Evolutionary conservation across 176 grass and related monocot genomes (phyloP), one percentile per base, ranked within the genome.

Genomic region (Triticum monococcum): DNA sequence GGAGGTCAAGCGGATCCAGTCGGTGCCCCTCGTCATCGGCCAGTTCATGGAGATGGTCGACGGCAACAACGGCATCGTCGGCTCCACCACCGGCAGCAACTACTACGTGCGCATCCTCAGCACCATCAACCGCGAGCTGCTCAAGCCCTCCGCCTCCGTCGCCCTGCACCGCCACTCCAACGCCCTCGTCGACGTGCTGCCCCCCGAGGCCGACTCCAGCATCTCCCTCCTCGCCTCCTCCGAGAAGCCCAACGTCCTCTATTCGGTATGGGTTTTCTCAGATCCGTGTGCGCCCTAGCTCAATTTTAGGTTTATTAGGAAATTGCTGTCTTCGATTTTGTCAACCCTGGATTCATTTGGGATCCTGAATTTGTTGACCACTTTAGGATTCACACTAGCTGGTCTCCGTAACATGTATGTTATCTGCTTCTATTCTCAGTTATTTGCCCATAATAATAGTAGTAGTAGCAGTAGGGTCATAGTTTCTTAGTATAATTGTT

Each of bases 11-110:
- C 85, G 96, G 84, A 98, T 98, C 86, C 96, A 98, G 86, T 98
- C 96, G 18, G 96, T 98, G 13, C 93, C 96, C 4, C 93, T 98
- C 56, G 96, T 98, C 70, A 98, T 98, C 67, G 96, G 96, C 78
- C 96, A 98, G 91, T 98, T 98, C 79, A 98, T 98, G 96, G 96
- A 98, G 90, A 98, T 98, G 96, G 96, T 98, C 69, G 96, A 98
- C 88, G 92, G 92, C 69, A 98, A 98, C 82, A 95, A 98, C 64
- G 96, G 96, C 33, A 98, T 98, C 85, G 96, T 98, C 1, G 96
- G 96, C 38, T 98, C 96, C 41, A 98, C 96, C 72, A 98, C 96
- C 9, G 96, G 96, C 22, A 95, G 93, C 72, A 98, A 98, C 86
- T 98, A 98, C 88, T 98, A 98, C 48, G 96, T 98, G 3, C 80